Evolutionary conservation across 495 filamentous ascomycete species (phyloP).

Genomic region (Xylaria curta): DNA sequence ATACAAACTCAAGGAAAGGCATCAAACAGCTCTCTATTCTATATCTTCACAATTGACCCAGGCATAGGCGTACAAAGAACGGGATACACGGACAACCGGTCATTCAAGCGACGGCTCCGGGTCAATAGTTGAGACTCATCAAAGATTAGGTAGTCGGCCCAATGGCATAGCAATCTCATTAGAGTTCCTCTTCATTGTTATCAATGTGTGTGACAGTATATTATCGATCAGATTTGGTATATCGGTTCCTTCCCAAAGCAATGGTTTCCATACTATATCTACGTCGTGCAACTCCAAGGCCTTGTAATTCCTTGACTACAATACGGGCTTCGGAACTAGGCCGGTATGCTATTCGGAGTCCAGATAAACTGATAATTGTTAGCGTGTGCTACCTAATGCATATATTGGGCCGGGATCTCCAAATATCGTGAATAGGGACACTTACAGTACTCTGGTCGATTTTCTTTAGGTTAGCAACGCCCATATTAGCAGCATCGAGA

Average conservation of each 20-base stretch:
- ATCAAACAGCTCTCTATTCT: too few species aligned
- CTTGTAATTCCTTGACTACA: neutral
- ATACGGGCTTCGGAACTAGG: neutral
- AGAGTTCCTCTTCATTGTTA: neutral
- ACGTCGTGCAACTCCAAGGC: neutral
- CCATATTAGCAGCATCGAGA: constrained; percentile 47
- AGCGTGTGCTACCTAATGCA: neutral
- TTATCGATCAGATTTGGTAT: neutral
- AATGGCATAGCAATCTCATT: neutral
- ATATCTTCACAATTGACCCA: neutral
- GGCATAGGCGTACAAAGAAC: neutral
- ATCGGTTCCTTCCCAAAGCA: neutral
- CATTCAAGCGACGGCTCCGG: neutral
- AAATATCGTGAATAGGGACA: neutral
- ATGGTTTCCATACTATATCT: neutral
- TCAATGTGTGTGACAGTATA: neutral
- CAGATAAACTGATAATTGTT: neutral
- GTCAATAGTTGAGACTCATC: neutral
- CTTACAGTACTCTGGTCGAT: neutral
- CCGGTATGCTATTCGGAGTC: neutral
- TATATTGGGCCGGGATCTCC: neutral
- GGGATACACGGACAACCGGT: neutral
- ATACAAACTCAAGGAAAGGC: too few species aligned
- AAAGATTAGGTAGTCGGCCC: neutral
- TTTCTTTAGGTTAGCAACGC: constrained; percentile 41